phyloP scores from a whole-genome alignment of 108 stramenopile genomes.

The Skeletonema menzelii region DNA sequence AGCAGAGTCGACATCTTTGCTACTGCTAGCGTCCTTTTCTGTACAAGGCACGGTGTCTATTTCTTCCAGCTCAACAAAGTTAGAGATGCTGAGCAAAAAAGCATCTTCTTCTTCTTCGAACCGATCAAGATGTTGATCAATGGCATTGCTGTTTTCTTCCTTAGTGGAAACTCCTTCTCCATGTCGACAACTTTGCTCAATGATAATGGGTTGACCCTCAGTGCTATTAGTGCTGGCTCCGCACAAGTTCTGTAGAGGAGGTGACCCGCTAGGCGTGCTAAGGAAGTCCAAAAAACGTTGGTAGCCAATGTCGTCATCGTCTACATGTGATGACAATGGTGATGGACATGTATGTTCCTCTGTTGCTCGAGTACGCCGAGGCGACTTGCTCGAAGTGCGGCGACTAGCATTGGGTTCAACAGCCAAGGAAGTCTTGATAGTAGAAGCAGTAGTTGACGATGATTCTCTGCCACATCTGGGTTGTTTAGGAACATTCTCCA shows the following conservation, averaged over 20 bases:
- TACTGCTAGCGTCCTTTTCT: neutral
- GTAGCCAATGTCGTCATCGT: neutral
- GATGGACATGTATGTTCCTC: neutral
- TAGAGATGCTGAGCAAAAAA: neutral
- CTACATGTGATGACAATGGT: too few species aligned
- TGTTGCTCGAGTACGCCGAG: neutral
- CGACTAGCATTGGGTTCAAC: too few species aligned
- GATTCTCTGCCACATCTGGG: neutral
- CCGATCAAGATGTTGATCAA: neutral
- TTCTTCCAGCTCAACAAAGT: neutral
- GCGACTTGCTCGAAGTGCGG: neutral
- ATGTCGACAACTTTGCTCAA: neutral
- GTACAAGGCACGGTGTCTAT: neutral
- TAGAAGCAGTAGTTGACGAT: neutral
- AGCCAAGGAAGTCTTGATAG: neutral
- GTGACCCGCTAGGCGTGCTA: neutral
- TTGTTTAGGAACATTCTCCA: neutral
- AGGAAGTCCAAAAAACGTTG: neutral
- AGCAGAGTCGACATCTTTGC: conserved; percentile 4
- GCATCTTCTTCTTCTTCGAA: neutral
- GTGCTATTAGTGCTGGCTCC: neutral
- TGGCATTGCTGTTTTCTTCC: neutral
- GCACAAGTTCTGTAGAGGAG: neutral
- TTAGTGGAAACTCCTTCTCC: neutral
- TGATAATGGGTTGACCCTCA: neutral